These are phyloP conservation scores for Globisporangium ultimum DNA, from an alignment of 352 stramenopile genomes.

Conservation along the genomic window DNA sequence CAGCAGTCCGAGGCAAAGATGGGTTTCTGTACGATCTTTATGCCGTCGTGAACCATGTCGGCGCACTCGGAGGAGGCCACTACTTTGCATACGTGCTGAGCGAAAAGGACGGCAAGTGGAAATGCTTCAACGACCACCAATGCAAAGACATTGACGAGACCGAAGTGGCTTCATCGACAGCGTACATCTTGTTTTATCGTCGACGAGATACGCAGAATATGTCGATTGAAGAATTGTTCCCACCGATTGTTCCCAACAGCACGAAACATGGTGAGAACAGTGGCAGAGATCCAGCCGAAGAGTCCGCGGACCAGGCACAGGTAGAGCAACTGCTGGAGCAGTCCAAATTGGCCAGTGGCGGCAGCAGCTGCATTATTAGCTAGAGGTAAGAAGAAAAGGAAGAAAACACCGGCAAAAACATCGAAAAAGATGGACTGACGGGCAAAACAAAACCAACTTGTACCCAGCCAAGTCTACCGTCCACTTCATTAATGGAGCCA, in stretches of 20 bases:
- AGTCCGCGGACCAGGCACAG: slow-evolving; percentile 49
- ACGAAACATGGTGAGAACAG: slow-evolving; percentile 20
- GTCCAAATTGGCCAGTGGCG: slow-evolving; percentile 49
- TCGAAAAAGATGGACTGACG: too few relatives aligned
- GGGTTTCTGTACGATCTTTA: slow-evolving; percentile 95
- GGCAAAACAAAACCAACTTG: slow-evolving; percentile 3
- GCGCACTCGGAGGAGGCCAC: slow-evolving; percentile 93
- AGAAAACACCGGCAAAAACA: not conserved
- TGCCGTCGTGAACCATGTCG: slow-evolving; percentile 97
- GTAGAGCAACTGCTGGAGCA: slow-evolving; percentile 72
- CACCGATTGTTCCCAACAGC: slow-evolving; percentile 38
- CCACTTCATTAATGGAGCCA: not conserved
- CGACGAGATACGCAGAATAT: slow-evolving; percentile 65
- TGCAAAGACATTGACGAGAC: slow-evolving; percentile 87
- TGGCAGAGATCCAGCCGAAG: slow-evolving; percentile 18
- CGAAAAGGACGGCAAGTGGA: slow-evolving; percentile 93
- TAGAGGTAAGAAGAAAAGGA: slow-evolving; percentile 16
- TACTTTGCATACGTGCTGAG: slow-evolving; percentile 90
- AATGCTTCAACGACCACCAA: slow-evolving; percentile 97
- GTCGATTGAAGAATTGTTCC: slow-evolving; percentile 74
- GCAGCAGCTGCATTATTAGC: slow-evolving; percentile 56
- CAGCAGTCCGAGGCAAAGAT: slow-evolving; percentile 45
- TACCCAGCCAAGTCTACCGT: too few relatives aligned
- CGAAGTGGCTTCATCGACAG: slow-evolving; percentile 82
- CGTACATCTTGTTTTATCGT: slow-evolving; percentile 91